Evolutionary conservation across 345 rosid species (phyloP).

Genomic region (Hypericum perforatum): DNA sequence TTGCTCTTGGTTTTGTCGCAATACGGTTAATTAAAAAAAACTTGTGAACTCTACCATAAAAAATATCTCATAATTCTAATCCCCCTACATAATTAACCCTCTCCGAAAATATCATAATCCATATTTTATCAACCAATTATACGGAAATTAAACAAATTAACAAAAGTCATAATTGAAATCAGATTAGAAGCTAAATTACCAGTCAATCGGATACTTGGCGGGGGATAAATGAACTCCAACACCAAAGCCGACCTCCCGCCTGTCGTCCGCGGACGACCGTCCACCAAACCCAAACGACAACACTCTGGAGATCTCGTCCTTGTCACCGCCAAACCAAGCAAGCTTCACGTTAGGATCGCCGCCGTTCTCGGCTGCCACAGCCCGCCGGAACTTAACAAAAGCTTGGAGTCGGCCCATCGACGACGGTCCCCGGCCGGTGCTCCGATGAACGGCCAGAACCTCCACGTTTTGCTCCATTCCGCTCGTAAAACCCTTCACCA

Average conservation of each 20-base stretch:
- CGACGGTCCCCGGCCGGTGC: slow-evolving; percentile 18
- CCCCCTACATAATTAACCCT: too few species aligned
- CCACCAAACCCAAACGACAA: slow-evolving; percentile 54
- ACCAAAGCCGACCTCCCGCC: slow-evolving; percentile 49
- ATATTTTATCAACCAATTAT: too few species aligned
- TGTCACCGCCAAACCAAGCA: slow-evolving; percentile 56
- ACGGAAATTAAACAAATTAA: too few species aligned
- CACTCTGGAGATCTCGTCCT: slow-evolving; percentile 33
- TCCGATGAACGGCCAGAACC: slow-evolving; percentile 39
- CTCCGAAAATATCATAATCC: too few species aligned
- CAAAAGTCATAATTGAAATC: too few species aligned
- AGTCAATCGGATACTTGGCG: slow-evolving; percentile 24
- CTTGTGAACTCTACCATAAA: too few species aligned
- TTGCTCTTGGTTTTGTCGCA: too few species aligned
- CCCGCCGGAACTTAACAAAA: slow-evolving; percentile 41
- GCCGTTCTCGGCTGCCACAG: slow-evolving; percentile 36
- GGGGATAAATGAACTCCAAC: slow-evolving; percentile 26
- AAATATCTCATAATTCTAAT: too few species aligned
- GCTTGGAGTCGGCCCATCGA: slow-evolving; percentile 48
- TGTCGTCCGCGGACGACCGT: slow-evolving; percentile 10
- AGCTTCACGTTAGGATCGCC: slow-evolving; percentile 47
- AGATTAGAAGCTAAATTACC: too few species aligned
- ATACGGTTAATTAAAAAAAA: too few species aligned
- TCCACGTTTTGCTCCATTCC: not conserved
- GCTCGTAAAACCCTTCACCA: too few species aligned